Base-by-base conservation (phyloP, 2,329 filamentous ascomycete genomes). In the Ophiostoma sp. region DNA sequence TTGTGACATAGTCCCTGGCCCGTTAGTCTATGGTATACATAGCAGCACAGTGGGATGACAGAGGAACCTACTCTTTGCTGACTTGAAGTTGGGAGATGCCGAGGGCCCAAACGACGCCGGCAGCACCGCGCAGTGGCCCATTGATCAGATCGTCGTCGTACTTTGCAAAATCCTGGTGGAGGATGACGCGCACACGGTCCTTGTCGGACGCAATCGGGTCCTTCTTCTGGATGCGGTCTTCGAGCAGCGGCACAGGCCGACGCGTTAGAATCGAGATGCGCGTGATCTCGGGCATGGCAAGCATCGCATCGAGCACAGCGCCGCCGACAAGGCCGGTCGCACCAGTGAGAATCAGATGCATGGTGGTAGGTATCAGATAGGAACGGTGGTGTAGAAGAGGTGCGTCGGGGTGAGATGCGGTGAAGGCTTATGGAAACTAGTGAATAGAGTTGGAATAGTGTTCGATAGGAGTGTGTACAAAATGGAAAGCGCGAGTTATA, bases 31-130 rank as follows among this genome's bases (percentile, higher is more conserved):
- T n/a, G 6, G 36, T 5, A 27, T 27, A 27, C 27, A 27, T 27
- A 27, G 27, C 27, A 27, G 27, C 1, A 27, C 27, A 1, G 27
- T 27, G 27, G 2, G 27, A 27, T 41, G 4, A 67, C 40, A 8
- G 16, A 42, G 5, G 12, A 38, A 60, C 82, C 70, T 74, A 88
- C 83, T 88, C 85, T 70, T 84, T 85, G 68, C 75, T 75, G 7
- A 91, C 88, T 55, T 82, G 78, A 11, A 76, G 85, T 73, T 87
- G 84, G 70, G 84, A 87, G 64, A 88, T 86, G 0, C 90, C 90
- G 63, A 89, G 80, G 0, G 90, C 89, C 90, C 90, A 93, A 1
- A 93, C 87, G 69, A 87, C 89, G 1, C 87, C 89, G 7, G 83
- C 79, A 0, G 89, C 90, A 36, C 85, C 89, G 66, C 82, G 80